Conservation (phyloP, 1,284 basidiomycete genomes). For the Heterobasidion irregulare region DNA sequence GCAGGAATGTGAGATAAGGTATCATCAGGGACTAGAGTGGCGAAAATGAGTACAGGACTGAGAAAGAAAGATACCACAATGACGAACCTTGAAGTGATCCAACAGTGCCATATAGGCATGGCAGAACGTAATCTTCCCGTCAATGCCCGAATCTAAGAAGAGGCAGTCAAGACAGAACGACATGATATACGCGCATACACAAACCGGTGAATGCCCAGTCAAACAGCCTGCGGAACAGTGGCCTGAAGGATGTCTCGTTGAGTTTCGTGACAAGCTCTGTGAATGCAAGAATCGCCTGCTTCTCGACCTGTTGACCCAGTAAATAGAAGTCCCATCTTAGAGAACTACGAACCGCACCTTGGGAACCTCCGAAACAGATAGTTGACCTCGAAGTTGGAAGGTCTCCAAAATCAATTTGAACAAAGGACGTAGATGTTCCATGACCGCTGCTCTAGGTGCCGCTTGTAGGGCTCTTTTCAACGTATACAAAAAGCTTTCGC, state of each 20-base stretch:
- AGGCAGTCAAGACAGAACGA: background rate
- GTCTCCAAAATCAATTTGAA: slow-evolving; percentile 82
- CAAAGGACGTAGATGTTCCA: slow-evolving; percentile 62
- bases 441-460: slow-evolving; percentile 56
- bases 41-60: background rate
- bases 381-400: slow-evolving; percentile 54
- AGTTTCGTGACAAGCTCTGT: slow-evolving; percentile 87
- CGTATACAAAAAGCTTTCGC: slow-evolving; percentile 59
- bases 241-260: slow-evolving; percentile 89
- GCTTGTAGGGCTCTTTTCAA: slow-evolving; percentile 59
- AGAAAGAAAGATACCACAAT: background rate
- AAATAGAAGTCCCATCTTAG: background rate
- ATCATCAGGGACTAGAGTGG: slow-evolving; percentile 68
- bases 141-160: slow-evolving; percentile 17
- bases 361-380: slow-evolving; percentile 17
- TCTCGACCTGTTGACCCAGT: slow-evolving; percentile 35
- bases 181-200: slow-evolving; percentile 14
- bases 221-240: slow-evolving; percentile 85
- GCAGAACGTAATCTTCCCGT: slow-evolving; percentile 63
- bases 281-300: slow-evolving; percentile 66
- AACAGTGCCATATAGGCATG: slow-evolving; percentile 66
- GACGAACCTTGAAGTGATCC: slow-evolving; percentile 75
- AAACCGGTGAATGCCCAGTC: slow-evolving; percentile 87
- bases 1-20: slow-evolving; percentile 79
- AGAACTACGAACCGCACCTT: slow-evolving; percentile 24